A percentile compares a stretch with the other conserved stretches of the same genome.
Conservation (phyloP, 345 rosid genomes). For the Ailanthus altissimus region DNA sequence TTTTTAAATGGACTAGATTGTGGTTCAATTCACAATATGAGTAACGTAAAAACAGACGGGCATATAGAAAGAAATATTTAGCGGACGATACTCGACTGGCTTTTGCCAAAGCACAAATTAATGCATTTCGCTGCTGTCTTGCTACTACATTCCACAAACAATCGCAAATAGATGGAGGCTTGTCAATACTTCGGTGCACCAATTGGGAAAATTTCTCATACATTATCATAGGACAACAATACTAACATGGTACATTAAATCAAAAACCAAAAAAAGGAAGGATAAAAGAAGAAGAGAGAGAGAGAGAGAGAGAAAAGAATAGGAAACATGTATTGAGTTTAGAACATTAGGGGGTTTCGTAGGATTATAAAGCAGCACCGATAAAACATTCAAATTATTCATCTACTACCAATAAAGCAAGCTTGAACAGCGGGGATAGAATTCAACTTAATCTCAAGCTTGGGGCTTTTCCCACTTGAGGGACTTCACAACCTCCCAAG, state of each 20-base stretch:
- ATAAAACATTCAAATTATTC: conserved; percentile 32
- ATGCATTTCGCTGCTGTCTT: conserved; percentile 9
- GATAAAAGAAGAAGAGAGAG: not conserved
- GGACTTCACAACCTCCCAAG: conserved; percentile 81
- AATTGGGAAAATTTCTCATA: conserved; percentile 27
- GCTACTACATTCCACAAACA: not conserved
- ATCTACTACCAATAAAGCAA: conserved; percentile 12
- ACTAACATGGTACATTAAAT: conserved; percentile 14
- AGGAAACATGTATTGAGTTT: conserved; percentile 27
- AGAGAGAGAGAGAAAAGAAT: conserved; percentile 23
- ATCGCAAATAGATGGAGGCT: not conserved
- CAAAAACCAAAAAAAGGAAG: not conserved
- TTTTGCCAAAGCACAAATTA: not conserved
- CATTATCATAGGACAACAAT: conserved; percentile 18
- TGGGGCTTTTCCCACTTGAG: conserved; percentile 74
- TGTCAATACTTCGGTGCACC: conserved; percentile 20
- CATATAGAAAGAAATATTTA: not conserved
- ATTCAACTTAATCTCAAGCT: conserved; percentile 25
- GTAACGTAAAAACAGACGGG: not conserved
- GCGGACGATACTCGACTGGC: not conserved
- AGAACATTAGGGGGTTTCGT: conserved; percentile 11
- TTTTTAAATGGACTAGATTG: too few relatives aligned
- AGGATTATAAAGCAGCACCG: conserved; percentile 22
- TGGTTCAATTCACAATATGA: not conserved
- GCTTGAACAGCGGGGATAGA: conserved; percentile 12